phyloP scores from a whole-genome alignment of 495 filamentous ascomycete species.

The Xylaria cubensis region DNA sequence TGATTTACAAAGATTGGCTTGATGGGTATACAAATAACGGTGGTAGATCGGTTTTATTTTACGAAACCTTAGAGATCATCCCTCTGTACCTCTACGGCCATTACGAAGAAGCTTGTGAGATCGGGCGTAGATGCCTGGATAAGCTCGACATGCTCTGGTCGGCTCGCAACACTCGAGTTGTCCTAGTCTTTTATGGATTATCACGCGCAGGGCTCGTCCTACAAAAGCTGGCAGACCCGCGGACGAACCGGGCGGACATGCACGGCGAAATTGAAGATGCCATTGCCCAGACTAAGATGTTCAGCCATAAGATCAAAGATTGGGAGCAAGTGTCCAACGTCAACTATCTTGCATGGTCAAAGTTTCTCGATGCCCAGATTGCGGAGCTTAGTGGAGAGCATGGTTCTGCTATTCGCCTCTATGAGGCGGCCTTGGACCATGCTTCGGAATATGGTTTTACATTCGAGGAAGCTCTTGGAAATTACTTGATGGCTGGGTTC shows the following conservation, averaged over 20 bases:
- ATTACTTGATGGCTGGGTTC: conserved; percentile 79
- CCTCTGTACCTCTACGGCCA: conserved; percentile 79
- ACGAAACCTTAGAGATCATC: conserved; percentile 74
- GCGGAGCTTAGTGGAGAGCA: conserved; percentile 69
- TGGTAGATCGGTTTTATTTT: conserved; percentile 68
- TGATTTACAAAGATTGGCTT: conserved; percentile 67
- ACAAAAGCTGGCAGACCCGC: conserved; percentile 61
- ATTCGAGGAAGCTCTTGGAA: conserved; percentile 80
- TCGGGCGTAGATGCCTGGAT: conserved; percentile 67
- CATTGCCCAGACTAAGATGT: conserved; percentile 60
- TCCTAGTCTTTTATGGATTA: conserved; percentile 72
- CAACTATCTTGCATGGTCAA: conserved; percentile 82
- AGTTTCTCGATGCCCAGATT: conserved; percentile 75
- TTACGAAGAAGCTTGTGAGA: conserved; percentile 68
- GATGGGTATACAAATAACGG: conserved; percentile 47
- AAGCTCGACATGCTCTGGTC: conserved; percentile 73
- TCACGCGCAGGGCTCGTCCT: conserved; percentile 69
- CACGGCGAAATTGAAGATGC: conserved; percentile 62
- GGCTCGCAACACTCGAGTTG: conserved; percentile 67
- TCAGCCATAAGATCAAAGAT: conserved; percentile 66
- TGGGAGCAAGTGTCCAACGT: conserved; percentile 72
- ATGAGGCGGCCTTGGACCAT: conserved; percentile 82
- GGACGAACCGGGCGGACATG: conserved; percentile 56
- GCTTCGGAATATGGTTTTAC: conserved; percentile 76
- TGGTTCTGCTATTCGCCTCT: conserved; percentile 65